These are phyloP conservation scores for Hypericum androsaemum DNA, from an alignment of 345 rosid species.

Conservation along the genomic window DNA sequence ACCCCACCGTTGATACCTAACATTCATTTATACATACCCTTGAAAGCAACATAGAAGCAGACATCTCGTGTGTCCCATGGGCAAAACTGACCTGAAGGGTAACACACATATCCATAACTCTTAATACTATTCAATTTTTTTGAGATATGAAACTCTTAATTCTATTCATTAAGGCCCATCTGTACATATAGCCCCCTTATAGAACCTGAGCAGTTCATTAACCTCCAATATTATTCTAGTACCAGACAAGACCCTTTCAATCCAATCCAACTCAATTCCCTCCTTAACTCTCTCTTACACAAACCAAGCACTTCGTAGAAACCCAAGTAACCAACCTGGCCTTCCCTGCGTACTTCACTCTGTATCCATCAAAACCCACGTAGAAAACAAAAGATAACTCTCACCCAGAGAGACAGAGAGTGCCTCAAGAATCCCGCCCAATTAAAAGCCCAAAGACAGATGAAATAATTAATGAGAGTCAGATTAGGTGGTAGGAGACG, in stretches of 20 bases:
- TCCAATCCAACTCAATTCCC: conserved; percentile 7
- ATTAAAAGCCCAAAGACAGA: no score
- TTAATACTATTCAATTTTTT: no score
- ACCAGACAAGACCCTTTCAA: conserved; percentile 8
- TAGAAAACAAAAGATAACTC: conserved; percentile 6
- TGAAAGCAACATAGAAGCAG: conserved; percentile 17
- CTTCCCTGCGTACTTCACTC: conserved; percentile 11
- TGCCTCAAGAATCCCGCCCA: conserved; percentile 7
- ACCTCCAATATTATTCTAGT: neutral
- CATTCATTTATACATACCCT: no score
- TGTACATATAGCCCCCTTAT: no score
- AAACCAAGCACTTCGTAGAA: conserved; percentile 14
- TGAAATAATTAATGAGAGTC: no score
- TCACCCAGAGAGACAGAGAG: neutral
- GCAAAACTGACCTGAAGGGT: neutral
- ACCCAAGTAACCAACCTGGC: conserved; percentile 13
- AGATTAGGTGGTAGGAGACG: no score
- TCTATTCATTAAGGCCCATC: no score
- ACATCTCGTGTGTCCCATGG: conserved; percentile 14
- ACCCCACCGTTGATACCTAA: no score
- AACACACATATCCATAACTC: no score
- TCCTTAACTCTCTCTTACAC: conserved; percentile 24
- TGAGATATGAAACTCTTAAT: no score
- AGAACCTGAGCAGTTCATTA: no score
- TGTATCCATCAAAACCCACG: conserved; percentile 4